Evolutionary conservation across 176 grass and related monocot genomes (phyloP), one percentile per base, ranked within the genome.

Genomic region (Ampelocalamus luodianensis): DNA sequence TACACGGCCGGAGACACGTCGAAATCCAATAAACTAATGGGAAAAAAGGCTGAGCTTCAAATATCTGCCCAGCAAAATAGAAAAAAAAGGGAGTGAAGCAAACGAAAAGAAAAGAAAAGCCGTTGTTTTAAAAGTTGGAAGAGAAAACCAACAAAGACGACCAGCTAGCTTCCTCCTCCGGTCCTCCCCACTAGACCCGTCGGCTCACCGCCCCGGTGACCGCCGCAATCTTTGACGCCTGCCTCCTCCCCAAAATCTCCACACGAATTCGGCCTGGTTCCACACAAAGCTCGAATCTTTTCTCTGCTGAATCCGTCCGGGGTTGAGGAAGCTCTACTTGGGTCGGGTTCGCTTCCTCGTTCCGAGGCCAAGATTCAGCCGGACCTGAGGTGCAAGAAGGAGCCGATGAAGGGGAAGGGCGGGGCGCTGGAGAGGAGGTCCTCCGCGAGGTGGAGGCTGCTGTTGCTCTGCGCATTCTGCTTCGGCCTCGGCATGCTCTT

Each of bases 401-500:
- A 75, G 62, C 50, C 24, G 34, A 96, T 96, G 91, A 96, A 96
- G 84, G 80, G 75, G 23, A 97, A 89, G 42, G 54, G 82, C 72
- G 77, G 44, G 44, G 59, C 55, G 12, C 7, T 86, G 46, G 91
- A 93, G 6, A 79, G 91, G 74, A 95, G 88, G 83, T 74, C 90
- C 20, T 88, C 87, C 48, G 50, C 83, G 20, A 89, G 87, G 83
- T 95, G 93, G 93, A 90, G 69, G 87, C 5, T 98, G 88, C 32
- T 92, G 18, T 39, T 92, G 32, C 84, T 95, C 56, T 98, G 91
- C 86, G 51, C 92, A 49, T 93, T 76, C 74, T 65, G 95, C 89
- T 98, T 98, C 86, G 89, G 79, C 53, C 82, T 98, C 65, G 95
- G 95, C 60, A 90, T 98, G 93, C 85, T 95, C 65, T 90, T 98